Base-by-base conservation (phyloP, 2,329 filamentous ascomycete species). In the Cytospora paraplurivora region DNA sequence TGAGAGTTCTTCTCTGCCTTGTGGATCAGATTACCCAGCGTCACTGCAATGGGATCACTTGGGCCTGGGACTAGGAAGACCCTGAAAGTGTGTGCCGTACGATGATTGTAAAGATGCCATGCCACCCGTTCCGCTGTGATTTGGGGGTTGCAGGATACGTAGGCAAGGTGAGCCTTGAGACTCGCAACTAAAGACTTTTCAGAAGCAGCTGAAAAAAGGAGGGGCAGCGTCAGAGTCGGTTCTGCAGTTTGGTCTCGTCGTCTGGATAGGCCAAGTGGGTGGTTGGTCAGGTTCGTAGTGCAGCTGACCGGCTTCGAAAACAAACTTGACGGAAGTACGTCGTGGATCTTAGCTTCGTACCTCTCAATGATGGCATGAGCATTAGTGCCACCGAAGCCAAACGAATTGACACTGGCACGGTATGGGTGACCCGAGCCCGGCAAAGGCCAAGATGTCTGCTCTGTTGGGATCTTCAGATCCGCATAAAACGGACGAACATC, bases 381-480 rank as follows among this genome's bases (percentile, higher is more conserved):
- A 60, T 81, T 81, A 12, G 77, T 74, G 21, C 78, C 78, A 7
- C 78, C 78, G 63, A 80, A 81, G 0, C 78, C 78, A 37, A 81
- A 81, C 0, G 76, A 79, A 68, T 80, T 80, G 27, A 81, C 74
- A 53, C 77, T 80, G 6, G 76, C 78, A 35, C 78, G 72, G 15
- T 72, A 74, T 1, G 78, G 77, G 13, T 76, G 74, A 2, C 76
- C 76, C 0, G 50, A n/a, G 0, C 72, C 70, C 3, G 73, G 69
- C 0, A 64, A 38, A 0, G 78, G 77, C 78, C 78, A 80, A 7
- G 72, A 67, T 1, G 66, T 49, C 2, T 68, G 27, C 19, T 63
- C 51, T 0, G 74, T 78, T 0, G 76, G 76, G 21, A 80, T 69
- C 27, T 72, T 37, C 11, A 79, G 70, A 53, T 73, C 66, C 6